Evolutionary conservation across 2,329 filamentous ascomycete genomes (phyloP).

Genomic region (Sclerotinia trifoliorum): DNA sequence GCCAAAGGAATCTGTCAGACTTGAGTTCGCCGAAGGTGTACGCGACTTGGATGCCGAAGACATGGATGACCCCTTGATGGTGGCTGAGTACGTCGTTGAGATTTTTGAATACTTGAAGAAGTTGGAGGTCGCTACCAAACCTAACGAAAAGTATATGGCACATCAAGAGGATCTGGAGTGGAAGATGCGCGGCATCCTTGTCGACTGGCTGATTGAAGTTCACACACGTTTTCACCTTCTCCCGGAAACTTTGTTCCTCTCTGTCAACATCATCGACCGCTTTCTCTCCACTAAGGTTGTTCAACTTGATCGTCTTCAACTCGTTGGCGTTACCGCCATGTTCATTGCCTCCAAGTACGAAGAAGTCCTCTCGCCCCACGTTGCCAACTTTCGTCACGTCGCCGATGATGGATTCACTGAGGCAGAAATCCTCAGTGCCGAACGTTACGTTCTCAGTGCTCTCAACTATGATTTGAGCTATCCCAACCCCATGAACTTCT

Average conservation of each 20-base stretch:
- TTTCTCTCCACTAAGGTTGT: conserved; percentile 96
- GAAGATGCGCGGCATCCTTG: conserved; percentile 96
- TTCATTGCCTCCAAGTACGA: conserved; percentile 99
- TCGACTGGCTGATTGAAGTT: conserved; percentile 98
- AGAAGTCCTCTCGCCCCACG: conserved; percentile 93
- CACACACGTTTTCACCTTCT: conserved; percentile 95
- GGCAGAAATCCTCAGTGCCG: conserved; percentile 93
- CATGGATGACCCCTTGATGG: conserved; percentile 92
- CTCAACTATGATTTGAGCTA: conserved; percentile 98
- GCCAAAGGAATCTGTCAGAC: conserved; percentile 33
- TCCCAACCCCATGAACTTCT: conserved; percentile 99
- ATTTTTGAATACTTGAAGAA: conserved; percentile 95
- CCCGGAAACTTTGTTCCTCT: conserved; percentile 93
- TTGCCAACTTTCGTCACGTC: conserved; percentile 95
- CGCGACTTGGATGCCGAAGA: conserved; percentile 83
- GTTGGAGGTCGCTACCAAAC: conserved; percentile 75
- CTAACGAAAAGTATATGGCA: conserved; percentile 92
- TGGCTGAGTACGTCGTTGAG: conserved; percentile 92
- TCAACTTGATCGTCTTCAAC: conserved; percentile 89
- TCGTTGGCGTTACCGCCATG: conserved; percentile 98
- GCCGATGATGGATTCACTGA: conserved; percentile 96
- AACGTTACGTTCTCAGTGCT: conserved; percentile 86
- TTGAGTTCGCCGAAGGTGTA: conserved; percentile 44
- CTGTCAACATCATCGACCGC: conserved; percentile 97
- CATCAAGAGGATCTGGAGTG: conserved; percentile 94